Evolutionary conservation across 73 alveolate genomes (phyloP).

Genomic region (Paramecium tetraurelia): DNA sequence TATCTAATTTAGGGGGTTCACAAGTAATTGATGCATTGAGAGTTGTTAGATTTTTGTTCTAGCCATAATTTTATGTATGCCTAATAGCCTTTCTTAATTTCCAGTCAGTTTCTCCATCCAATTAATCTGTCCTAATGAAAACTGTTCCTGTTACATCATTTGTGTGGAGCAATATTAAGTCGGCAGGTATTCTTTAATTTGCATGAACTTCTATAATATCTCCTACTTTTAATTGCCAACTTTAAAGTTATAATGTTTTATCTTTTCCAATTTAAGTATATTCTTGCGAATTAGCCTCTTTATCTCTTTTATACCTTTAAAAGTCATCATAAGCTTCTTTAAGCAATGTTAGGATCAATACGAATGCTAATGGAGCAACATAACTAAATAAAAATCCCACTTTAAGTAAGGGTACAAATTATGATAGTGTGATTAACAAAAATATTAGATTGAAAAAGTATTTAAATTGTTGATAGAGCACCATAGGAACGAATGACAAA

Average conservation of each 20-base stretch:
- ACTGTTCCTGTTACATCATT: constrained; percentile 80
- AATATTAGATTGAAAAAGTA: constrained; percentile 70
- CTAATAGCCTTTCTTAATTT: constrained; percentile 82
- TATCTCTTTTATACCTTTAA: constrained; percentile 84
- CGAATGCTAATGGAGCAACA: constrained; percentile 92
- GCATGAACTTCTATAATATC: constrained; percentile 61
- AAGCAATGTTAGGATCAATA: constrained; percentile 81
- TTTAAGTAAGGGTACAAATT: constrained; percentile 62
- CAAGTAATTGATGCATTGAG: constrained; percentile 67
- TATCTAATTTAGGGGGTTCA: constrained; percentile 74
- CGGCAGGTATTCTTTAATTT: constrained; percentile 94
- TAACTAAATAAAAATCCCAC: constrained; percentile 77
- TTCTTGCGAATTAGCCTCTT: constrained; percentile 74
- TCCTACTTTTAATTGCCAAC: constrained; percentile 45
- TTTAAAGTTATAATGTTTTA: background rate
- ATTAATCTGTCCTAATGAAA: constrained; percentile 82
- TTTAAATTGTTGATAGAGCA: constrained; percentile 64
- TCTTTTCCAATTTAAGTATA: constrained; percentile 49
- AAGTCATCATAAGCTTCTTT: constrained; percentile 93
- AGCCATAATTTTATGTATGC: constrained; percentile 71
- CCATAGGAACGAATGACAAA: constrained; percentile 62
- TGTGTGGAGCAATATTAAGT: constrained; percentile 83
- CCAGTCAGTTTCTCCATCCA: constrained; percentile 97
- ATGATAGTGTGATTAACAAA: constrained; percentile 61
- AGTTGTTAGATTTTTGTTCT: constrained; percentile 38